Conservation (phyloP, 495 filamentous ascomycete species). For the Podospora fimiseda region DNA sequence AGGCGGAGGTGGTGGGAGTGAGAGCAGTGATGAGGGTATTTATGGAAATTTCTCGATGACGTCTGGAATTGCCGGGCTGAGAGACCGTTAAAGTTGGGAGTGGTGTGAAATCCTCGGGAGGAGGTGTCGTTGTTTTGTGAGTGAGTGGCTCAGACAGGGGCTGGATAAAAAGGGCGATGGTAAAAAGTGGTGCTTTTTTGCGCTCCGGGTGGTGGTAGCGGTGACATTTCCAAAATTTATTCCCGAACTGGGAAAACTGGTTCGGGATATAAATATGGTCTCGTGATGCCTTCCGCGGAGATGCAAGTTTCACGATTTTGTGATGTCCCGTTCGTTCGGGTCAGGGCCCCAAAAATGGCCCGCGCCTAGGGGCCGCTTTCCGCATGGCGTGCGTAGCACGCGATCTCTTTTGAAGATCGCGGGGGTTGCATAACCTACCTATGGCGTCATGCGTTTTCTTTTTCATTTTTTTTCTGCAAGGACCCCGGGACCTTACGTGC, state of each 20-base stretch:
- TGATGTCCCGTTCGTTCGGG: no score
- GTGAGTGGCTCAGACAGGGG: no score
- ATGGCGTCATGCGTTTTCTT: no score
- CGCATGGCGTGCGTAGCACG: constrained; percentile 16
- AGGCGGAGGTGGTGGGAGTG: constrained; percentile 34
- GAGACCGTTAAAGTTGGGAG: constrained; percentile 8
- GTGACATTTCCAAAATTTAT: background rate
- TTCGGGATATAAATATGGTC: background rate
- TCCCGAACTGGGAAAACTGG: background rate
- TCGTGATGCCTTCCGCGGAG: background rate
- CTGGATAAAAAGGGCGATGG: no score
- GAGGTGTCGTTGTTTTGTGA: background rate
- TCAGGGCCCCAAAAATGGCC: no score
- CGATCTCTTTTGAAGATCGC: no score
- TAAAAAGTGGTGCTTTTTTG: background rate
- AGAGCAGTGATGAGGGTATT: constrained; percentile 45
- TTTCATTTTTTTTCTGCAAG: no score
- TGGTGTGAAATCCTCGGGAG: background rate
- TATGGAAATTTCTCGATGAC: constrained; percentile 46
- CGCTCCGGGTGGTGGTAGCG: background rate
- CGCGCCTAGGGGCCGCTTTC: background rate
- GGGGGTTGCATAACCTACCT: no score
- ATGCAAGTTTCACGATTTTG: background rate
- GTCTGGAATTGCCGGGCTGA: constrained; percentile 31
- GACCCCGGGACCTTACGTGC: no score